phyloP scores from a whole-genome alignment of 306 rosid genomes.

The Quercus gilva region DNA sequence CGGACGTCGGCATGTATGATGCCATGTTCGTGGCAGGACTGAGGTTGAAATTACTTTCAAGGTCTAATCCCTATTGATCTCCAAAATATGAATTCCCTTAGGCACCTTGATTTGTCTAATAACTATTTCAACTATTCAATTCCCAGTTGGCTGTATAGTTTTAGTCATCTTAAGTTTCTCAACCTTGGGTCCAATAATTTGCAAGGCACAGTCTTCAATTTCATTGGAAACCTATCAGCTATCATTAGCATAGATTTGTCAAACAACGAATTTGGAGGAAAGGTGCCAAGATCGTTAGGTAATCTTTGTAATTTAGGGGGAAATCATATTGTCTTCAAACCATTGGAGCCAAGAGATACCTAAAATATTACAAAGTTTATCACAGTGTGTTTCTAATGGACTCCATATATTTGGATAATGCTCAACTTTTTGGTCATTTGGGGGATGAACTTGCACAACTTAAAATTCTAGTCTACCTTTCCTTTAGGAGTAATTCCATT shows the following conservation, averaged over 20 bases:
- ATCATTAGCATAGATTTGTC: conserved; percentile 3
- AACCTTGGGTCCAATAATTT: background rate
- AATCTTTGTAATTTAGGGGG: no score
- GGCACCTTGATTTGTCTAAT: background rate
- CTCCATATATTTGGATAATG: background rate
- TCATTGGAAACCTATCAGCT: background rate
- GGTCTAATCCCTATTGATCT: conserved; percentile 20
- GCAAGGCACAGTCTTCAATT: background rate
- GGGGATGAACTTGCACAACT: background rate
- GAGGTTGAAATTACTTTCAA: background rate
- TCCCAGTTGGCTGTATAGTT: conserved; percentile 15
- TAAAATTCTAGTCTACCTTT: no score
- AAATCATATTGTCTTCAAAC: no score
- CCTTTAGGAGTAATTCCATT: no score
- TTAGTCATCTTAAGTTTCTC: background rate
- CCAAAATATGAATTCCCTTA: conserved; percentile 21
- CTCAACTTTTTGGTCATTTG: background rate
- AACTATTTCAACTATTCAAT: conserved; percentile 5
- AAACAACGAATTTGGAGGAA: background rate
- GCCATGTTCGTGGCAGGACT: no score
- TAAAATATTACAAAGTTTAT: background rate
- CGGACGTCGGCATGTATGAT: no score
- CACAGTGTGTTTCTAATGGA: background rate
- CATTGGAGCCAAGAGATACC: no score
- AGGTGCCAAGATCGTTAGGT: no score